Evolutionary conservation across 2,329 filamentous ascomycete genomes (phyloP), one percentile per base, ranked within the genome.

Genomic region (Pseudogymnoascus pannorum): DNA sequence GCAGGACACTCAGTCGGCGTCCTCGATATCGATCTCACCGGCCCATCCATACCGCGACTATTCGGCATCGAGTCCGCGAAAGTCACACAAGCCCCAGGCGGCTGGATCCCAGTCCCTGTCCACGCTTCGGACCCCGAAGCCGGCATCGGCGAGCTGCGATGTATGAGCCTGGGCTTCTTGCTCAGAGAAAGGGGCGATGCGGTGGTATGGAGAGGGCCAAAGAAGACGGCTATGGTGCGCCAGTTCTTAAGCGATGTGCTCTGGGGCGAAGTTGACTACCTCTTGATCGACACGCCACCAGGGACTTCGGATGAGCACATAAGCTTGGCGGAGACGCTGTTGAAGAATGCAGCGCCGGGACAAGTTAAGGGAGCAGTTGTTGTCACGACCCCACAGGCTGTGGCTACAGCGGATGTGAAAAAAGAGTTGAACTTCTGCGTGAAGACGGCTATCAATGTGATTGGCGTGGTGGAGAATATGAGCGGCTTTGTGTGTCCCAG

Each of bases 401-500:
- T 99, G 57, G 87, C 91, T 11, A 96, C 93, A 26, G 89, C 91
- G 0, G 94, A 99, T 72, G 94, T 99, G 36, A 87, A 35, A 67
- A 86, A 92, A 62, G 94, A 99, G 76, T 88, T 96, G 70, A 88
- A 84, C 64, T 97, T 99, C 78, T 90, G 97, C 70, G 75, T 83
- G 26, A 87, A 82, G 67, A 94, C 93, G 5, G 89, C 95, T 70
- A 83, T 83, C n/a, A 90, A 93, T 62, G 82, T 99, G 1, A 78
- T 97, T 9, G 94, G 94, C 0, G 92, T 99, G 1, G 83, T 99
- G 51, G 94, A 99, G 77, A 99, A 99, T 73, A 97, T 99, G 94
- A 88, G 87, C 66, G 91, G 91, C 2, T 95, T 90, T 68, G 88
- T 94, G n/a, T 94, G 90, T 71, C 86, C 86, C 5, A 83, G 87